Evolutionary conservation across 179 eudicot genomes (phyloP), one percentile per base, ranked within the genome.

Genomic region (Carnegiea gigantea): DNA sequence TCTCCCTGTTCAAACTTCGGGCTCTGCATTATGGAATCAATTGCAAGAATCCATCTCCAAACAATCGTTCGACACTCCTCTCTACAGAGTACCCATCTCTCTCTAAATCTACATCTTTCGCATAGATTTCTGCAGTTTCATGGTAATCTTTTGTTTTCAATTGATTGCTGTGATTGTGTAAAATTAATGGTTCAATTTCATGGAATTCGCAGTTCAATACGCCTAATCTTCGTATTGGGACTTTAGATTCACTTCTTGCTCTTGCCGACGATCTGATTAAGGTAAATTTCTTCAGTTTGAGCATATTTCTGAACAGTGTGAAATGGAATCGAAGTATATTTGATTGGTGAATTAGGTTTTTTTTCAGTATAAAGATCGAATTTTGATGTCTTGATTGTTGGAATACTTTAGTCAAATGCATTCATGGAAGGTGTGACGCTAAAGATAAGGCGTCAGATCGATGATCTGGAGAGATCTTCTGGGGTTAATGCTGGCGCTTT

Each of bases 401-500:
- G 73, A 64, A 26, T 57, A 82, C 33, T 85, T 83, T 80, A 92
- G 98, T 90, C 97, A 36, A 95, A 93, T 89, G 89, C 84, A 70
- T 95, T 93, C 86, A 92, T 96, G 80, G 99, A 96, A 86, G 93
- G 94, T 70, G 96, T 90, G 79, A 92, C 97, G 21, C 98, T 92
- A 83, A 96, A 96, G 92, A 95, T 95, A 76, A 86, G 98, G 86
- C 92, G 98, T 78, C 98, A 96, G 94, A 91, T 96, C 82, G 98
- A 92, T 85, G 97, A 94, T 59, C 79, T 94, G 87, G 99, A 95
- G 91, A 90, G 86, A 89, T 88, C 89, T 30, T 91, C 97, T 0
- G 97, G 98, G 0, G 94, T 90, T 67, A 79, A 90, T 68, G 90
- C 89, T 64, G 95, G 95, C 73, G 90, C 95, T 51, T 89, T 96